A percentile compares a stretch with the other conserved stretches of the same genome.
These are phyloP conservation scores for Candida awuae DNA, from an alignment of 805 yeast genomes.

Conservation along the genomic window DNA sequence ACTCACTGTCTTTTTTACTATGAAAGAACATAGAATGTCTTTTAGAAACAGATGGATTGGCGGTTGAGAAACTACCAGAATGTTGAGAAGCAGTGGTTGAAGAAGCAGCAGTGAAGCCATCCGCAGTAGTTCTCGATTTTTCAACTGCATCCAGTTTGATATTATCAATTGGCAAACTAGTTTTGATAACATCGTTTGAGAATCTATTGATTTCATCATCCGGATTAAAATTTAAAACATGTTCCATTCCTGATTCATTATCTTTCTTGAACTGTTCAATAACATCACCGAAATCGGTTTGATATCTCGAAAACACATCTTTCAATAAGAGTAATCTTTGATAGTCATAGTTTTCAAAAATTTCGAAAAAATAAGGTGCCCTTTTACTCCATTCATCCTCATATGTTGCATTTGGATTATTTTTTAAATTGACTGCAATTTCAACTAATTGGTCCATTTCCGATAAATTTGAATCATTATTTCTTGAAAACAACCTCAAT, in stretches of 20 bases:
- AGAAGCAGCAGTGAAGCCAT: conserved; percentile 17
- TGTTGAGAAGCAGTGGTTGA: conserved; percentile 12
- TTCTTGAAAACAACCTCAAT: conserved; percentile 43
- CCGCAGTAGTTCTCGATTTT: conserved; percentile 11
- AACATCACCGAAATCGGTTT: conserved; percentile 51
- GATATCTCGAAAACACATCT: conserved; percentile 56
- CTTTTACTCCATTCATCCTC: conserved; percentile 65
- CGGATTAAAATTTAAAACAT: conserved; percentile 57
- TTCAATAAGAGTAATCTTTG: conserved; percentile 55
- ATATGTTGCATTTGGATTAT: conserved; percentile 29
- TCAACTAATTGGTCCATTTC: conserved; percentile 31
- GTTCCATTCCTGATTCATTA: conserved; percentile 60
- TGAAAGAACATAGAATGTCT: neutral
- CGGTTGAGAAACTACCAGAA: neutral
- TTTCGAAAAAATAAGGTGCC: conserved; percentile 70
- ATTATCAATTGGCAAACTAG: conserved; percentile 23
- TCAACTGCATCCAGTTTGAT: conserved; percentile 13
- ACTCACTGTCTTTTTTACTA: neutral
- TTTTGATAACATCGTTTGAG: conserved; percentile 32
- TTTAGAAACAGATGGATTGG: neutral
- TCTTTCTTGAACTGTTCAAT: conserved; percentile 36
- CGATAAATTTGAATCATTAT: conserved; percentile 39
- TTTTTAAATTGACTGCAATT: conserved; percentile 20
- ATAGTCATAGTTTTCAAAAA: conserved; percentile 65
- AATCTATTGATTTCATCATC: conserved; percentile 51